Evolutionary conservation across 139 green algal species (phyloP).

Genomic region (Pseudopediastrum boryanum): DNA sequence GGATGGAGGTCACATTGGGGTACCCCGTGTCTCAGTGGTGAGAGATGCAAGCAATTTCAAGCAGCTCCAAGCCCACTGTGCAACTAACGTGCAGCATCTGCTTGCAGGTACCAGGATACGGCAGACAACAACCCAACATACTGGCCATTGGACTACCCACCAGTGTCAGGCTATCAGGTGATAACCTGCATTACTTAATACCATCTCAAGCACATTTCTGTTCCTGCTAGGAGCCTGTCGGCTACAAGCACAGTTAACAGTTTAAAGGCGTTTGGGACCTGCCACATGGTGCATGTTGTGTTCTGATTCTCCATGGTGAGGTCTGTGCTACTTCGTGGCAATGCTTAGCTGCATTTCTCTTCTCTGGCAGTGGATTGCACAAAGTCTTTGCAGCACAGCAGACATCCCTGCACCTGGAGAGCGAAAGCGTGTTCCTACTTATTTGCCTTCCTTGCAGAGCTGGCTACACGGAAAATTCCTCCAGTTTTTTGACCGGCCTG

Average conservation of each 20-base stretch:
- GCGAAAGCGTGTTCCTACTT: too few species aligned
- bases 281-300: neutral
- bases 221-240: neutral
- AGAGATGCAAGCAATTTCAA: neutral
- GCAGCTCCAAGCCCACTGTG: neutral
- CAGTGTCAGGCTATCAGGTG: constrained; percentile 93
- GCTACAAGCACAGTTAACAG: neutral
- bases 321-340: neutral
- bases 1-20: constrained; percentile 97
- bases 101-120: constrained; percentile 40
- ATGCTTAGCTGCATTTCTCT: too few species aligned
- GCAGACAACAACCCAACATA: constrained; percentile 58
- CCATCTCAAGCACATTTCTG: neutral
- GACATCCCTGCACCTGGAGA: too few species aligned
- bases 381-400: too few species aligned
- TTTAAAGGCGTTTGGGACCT: neutral
- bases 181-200: constrained; percentile 1
- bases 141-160: constrained; percentile 98
- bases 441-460: constrained; percentile 72
- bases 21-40: constrained; percentile 85
- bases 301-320: neutral
- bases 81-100: neutral
- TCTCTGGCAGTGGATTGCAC: too few species aligned
- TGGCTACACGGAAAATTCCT: constrained; percentile 81
- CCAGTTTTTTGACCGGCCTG: constrained; percentile 65